A percentile compares a stretch with the other conserved stretches of the same genome.
Conservation (phyloP, 139 green algal genomes). For the Coccomyxa sp. region DNA sequence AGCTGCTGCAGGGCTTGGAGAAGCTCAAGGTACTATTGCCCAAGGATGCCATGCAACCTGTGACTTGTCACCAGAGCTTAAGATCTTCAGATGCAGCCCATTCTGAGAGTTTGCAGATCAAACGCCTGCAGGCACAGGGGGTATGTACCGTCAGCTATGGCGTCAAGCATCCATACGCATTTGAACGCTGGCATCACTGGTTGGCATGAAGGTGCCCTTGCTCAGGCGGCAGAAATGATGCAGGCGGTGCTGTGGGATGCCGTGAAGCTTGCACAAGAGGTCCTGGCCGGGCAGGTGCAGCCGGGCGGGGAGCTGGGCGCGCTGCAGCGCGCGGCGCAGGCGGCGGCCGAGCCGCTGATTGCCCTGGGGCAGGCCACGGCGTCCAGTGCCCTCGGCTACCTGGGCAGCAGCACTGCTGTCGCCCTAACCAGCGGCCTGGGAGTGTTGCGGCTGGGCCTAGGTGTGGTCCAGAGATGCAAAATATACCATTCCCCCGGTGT, state of each 20-base stretch:
- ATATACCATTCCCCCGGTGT: not conserved
- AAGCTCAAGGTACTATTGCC: conserved; percentile 6
- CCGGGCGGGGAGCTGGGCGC: conserved; percentile 2
- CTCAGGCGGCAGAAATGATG: not conserved
- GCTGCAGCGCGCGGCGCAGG: conserved; percentile 34
- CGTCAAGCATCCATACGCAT: not conserved
- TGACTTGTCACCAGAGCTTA: not conserved
- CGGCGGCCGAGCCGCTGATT: conserved; percentile 37
- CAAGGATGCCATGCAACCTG: not conserved
- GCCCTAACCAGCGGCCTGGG: conserved; percentile 46
- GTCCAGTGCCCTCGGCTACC: conserved; percentile 22
- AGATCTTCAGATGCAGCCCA: not conserved
- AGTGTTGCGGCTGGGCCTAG: conserved; percentile 46
- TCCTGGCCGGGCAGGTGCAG: conserved; percentile 9
- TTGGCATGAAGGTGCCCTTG: no score
- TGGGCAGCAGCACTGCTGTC: conserved; percentile 44
- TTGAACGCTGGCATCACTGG: not conserved
- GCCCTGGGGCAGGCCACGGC: conserved; percentile 20
- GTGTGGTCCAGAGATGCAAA: not conserved
- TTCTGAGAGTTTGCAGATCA: not conserved
- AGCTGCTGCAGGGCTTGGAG: conserved; percentile 18
- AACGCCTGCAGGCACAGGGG: no score
- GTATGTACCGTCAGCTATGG: not conserved
- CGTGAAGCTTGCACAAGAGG: conserved; percentile 5
- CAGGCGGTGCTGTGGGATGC: conserved; percentile 16